A percentile compares a stretch with the other conserved stretches of the same genome.
These are phyloP conservation scores for Rubus idaeus DNA, from an alignment of 306 rosid genomes.

Conservation along the genomic window DNA sequence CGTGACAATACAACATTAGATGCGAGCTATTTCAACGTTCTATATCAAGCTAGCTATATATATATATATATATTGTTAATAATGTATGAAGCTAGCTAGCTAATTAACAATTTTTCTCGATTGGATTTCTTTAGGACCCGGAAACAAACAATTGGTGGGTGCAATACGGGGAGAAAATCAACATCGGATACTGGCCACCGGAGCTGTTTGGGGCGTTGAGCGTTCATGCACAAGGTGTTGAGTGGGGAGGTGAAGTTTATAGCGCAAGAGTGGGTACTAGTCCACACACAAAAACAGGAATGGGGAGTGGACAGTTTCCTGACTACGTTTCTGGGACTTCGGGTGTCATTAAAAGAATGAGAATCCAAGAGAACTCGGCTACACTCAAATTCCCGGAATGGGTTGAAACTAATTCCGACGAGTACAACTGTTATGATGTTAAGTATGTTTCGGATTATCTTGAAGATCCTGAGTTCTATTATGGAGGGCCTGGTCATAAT, in stretches of 20 bases:
- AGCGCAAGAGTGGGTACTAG: slow-evolving; percentile 36
- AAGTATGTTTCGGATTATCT: slow-evolving; percentile 33
- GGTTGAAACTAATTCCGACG: slow-evolving; percentile 34
- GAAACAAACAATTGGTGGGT: slow-evolving; percentile 64
- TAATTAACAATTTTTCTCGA: background rate
- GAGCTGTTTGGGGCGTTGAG: slow-evolving; percentile 38
- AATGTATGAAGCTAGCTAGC: background rate
- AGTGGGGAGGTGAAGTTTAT: slow-evolving; percentile 83
- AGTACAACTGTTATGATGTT: slow-evolving; percentile 49
- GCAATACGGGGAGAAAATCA: slow-evolving; percentile 49
- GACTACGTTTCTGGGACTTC: background rate
- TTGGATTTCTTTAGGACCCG: slow-evolving; percentile 39
- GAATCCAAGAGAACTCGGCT: slow-evolving; percentile 54
- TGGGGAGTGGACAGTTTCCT: slow-evolving; percentile 57
- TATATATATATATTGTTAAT: background rate
- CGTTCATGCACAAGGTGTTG: slow-evolving; percentile 48
- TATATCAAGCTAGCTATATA: no score
- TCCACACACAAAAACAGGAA: slow-evolving; percentile 63
- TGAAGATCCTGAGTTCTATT: slow-evolving; percentile 58
- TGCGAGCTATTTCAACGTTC: no score
- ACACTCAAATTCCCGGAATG: slow-evolving; percentile 45
- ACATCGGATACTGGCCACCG: slow-evolving; percentile 66
- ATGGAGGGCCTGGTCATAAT: slow-evolving; percentile 70
- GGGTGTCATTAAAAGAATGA: slow-evolving; percentile 41
- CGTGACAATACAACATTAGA: no score